Percentiles rank a stretch among this genome's conserved stretches.
Conservation (phyloP, 78 protist species). For the Goniomonas avonlea region DNA sequence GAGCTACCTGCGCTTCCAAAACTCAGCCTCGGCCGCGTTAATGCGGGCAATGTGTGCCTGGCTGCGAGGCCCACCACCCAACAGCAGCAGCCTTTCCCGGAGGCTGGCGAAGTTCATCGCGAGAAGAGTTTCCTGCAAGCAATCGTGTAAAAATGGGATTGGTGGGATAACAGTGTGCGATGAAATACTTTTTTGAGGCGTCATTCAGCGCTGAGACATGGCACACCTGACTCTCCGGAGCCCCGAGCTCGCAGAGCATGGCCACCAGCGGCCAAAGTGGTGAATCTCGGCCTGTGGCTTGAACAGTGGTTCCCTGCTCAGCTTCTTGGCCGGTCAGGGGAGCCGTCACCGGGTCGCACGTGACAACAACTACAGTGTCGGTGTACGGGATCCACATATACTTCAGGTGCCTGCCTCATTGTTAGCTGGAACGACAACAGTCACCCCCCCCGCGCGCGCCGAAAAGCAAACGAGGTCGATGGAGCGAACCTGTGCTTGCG, state of each 20-base stretch:
- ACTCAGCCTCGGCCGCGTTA: neutral
- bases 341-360: neutral
- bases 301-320: neutral
- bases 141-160: too few species aligned
- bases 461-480: too few species aligned
- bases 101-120: too few species aligned
- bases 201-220: neutral
- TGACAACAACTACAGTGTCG: constrained; percentile 15
- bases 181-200: neutral
- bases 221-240: neutral
- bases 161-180: too few species aligned
- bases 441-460: neutral
- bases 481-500: too few species aligned
- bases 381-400: constrained; percentile 33
- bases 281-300: neutral
- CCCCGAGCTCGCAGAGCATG: neutral
- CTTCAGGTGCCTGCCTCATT: constrained; percentile 19
- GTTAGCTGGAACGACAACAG: too few species aligned
- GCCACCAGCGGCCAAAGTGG: too few species aligned
- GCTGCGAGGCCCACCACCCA: too few species aligned
- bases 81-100: too few species aligned
- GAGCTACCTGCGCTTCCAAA: neutral
- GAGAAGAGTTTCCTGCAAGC: too few species aligned
- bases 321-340: neutral
- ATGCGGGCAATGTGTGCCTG: too few species aligned